Percentiles rank a stretch among this genome's conserved stretches.
Conservation (phyloP, 345 rosid genomes). For the Syzygium oleosum region DNA sequence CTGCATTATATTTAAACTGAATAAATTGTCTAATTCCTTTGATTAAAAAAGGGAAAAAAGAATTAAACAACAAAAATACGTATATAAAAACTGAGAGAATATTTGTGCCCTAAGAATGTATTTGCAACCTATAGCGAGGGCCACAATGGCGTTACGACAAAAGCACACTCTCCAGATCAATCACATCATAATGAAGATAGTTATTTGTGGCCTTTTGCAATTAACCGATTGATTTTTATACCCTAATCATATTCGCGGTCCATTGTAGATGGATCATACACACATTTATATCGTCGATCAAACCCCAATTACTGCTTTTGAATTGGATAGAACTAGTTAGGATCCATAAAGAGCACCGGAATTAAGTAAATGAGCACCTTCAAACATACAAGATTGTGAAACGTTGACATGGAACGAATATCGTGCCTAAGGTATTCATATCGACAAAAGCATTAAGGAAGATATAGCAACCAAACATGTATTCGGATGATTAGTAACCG, state of each 20-base stretch:
- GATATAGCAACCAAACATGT: background rate
- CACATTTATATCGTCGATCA: background rate
- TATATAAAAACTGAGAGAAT: too few relatives aligned
- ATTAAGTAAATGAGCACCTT: background rate
- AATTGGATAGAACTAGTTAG: background rate
- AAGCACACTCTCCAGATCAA: too few relatives aligned
- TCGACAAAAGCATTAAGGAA: background rate
- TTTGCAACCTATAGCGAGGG: too few relatives aligned
- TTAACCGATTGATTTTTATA: background rate
- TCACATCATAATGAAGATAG: too few relatives aligned
- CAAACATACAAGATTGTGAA: background rate
- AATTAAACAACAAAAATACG: too few relatives aligned
- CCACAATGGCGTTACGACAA: too few relatives aligned
- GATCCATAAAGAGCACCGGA: background rate
- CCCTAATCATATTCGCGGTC: background rate
- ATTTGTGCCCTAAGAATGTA: too few relatives aligned
- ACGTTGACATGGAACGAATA: background rate
- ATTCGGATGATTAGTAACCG: background rate
- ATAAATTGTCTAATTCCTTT: background rate
- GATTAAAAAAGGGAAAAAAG: too few relatives aligned
- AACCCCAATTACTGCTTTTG: background rate
- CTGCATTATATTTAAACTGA: background rate
- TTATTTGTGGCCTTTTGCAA: too few relatives aligned
- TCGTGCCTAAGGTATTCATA: background rate
- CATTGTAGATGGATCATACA: background rate